Evolutionary conservation across 1,284 basidiomycete species (phyloP).

Genomic region (Crocinoboletus sp.): DNA sequence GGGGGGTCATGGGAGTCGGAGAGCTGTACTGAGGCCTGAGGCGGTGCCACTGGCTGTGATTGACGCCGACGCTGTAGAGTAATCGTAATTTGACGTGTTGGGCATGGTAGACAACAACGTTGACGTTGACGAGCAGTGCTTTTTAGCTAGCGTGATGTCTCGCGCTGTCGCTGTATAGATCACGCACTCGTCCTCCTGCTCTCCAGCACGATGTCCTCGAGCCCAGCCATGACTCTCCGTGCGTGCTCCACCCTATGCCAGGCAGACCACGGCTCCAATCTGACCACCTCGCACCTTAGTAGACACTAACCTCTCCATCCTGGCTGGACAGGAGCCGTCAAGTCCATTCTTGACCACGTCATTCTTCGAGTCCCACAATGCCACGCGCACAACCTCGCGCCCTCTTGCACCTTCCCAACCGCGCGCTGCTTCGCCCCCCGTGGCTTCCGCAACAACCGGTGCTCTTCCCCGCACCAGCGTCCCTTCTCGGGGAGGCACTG

Average conservation of each 20-base stretch:
- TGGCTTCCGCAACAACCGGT: slow-evolving; percentile 17
- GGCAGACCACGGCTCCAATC: not conserved
- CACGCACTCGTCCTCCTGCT: not conserved
- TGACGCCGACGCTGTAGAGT: slow-evolving; percentile 10
- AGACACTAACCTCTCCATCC: no score
- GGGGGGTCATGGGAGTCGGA: no score
- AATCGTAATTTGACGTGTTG: slow-evolving; percentile 4
- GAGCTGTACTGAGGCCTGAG: no score
- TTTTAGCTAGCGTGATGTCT: not conserved
- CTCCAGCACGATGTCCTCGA: slow-evolving; percentile 13
- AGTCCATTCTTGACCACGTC: slow-evolving; percentile 1
- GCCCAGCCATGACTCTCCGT: slow-evolving; percentile 13
- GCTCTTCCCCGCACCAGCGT: slow-evolving; percentile 42
- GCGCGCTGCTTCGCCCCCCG: slow-evolving; percentile 29
- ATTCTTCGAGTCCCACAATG: slow-evolving; percentile 31
- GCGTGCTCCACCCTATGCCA: slow-evolving; percentile 7
- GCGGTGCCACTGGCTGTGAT: slow-evolving; percentile 26
- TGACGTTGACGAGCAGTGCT: slow-evolving; percentile 15
- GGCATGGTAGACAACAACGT: not conserved
- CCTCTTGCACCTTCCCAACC: slow-evolving; percentile 7
- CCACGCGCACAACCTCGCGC: slow-evolving; percentile 10
- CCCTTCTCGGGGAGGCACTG: slow-evolving; percentile 53
- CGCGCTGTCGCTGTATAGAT: slow-evolving; percentile 14
- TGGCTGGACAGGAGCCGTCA: slow-evolving; percentile 3
- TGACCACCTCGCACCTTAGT: slow-evolving; percentile 5